Evolutionary conservation across 2,329 filamentous ascomycete genomes (phyloP), one percentile per base, ranked within the genome.

Genomic region (Claviceps digitariae): DNA sequence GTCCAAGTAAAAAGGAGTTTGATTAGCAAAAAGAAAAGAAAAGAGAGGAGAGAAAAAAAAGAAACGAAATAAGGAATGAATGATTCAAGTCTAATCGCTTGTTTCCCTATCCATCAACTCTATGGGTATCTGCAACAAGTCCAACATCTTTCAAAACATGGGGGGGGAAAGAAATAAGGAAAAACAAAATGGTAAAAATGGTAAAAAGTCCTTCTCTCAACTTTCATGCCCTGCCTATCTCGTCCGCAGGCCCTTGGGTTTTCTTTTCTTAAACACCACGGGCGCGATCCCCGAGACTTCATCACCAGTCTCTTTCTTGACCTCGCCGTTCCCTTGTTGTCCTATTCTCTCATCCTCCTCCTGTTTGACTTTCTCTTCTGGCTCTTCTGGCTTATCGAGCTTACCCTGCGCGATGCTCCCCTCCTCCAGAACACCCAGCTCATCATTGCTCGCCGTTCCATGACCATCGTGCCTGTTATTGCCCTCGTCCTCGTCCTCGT

Each of bases 201-300:
- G n/a, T 2, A 31, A 12, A 48, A n/a, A 40, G 7, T 4, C 20
- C 13, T 29, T 9, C 5, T 27, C 23, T 15, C 25, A 36, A 7
- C 43, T 45, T 44, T 13, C 21, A n/a, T n/a, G n/a, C 4, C 13
- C 4, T 13, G 44, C 52, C 70, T 61, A 83, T 64, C 78, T 83
- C 59, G 82, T 77, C 21, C 81, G 76, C 38, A 82, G 73, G 50
- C 75, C 78, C 71, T 82, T 85, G 15, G 81, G 74, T 63, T 89
- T 91, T 52, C 87, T 74, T 71, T 90, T 90, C 70, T 90, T 91
- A 69, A 91, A 93, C 3, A 89, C 72, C 2, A 89, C 76, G 2
- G 77, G 73, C 12, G 72, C 63, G 2, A 64, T 31, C 0, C 58
- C 64, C 6, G 62, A 46, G 5, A n/a, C 27, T 9, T 50, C 51